phyloP scores from a whole-genome alignment of 2,329 filamentous ascomycete species.

The Orbilia ellipsospora region DNA sequence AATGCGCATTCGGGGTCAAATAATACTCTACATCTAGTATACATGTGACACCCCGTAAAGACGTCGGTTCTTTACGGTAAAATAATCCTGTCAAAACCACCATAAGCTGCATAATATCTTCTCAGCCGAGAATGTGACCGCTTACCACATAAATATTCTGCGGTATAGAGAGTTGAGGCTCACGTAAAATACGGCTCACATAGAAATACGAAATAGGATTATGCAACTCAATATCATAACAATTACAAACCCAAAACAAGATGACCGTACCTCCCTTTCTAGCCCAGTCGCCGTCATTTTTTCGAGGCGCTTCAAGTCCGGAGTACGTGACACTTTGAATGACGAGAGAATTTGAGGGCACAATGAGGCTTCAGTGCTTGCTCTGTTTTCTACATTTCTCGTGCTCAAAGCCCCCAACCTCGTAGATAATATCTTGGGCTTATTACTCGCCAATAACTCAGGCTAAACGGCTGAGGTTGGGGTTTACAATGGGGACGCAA shows the following conservation, averaged over 20 bases:
- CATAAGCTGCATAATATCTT: not conserved
- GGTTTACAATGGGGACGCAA: not conserved
- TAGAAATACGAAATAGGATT: not conserved
- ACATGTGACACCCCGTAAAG: not conserved
- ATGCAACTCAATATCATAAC: not conserved
- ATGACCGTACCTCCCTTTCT: not conserved
- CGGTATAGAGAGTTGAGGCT: too few species aligned
- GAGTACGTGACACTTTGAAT: too few species aligned
- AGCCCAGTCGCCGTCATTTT: too few species aligned
- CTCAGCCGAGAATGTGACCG: not conserved
- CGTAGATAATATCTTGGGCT: too few species aligned
- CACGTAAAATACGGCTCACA: too few species aligned
- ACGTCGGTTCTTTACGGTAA: not conserved
- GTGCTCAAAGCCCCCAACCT: too few species aligned
- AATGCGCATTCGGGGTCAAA: not conserved
- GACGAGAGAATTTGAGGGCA: too few species aligned
- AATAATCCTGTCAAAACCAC: not conserved
- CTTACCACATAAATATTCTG: too few species aligned
- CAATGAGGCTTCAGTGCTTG: too few species aligned
- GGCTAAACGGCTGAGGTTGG: not conserved
- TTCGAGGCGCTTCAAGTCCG: too few species aligned
- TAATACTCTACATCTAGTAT: not conserved
- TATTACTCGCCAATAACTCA: not conserved
- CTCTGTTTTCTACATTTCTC: too few species aligned
- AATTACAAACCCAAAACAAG: slow-evolving; percentile 11